Evolutionary conservation across 345 rosid genomes (phyloP).

Genomic region (Moricandia moricandioides): DNA sequence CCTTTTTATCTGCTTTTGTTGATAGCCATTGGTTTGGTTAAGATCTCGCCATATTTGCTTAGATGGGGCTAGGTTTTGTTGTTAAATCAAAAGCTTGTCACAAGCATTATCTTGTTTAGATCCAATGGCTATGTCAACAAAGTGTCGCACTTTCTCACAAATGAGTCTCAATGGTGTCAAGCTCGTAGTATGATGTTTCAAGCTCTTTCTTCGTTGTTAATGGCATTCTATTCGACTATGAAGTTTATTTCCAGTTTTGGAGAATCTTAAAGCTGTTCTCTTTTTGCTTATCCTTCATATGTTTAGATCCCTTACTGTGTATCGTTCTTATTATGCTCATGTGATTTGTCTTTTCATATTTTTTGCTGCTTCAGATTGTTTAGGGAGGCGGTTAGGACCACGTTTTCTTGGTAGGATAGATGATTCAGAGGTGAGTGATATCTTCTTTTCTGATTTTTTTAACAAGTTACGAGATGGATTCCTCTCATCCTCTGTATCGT

Average conservation of each 20-base stretch:
- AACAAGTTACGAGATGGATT: neutral
- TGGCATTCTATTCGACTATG: too few relatives aligned
- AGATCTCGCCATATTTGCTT: neutral
- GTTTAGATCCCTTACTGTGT: neutral
- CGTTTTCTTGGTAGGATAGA: slow-evolving; percentile 80
- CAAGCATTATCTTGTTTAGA: neutral
- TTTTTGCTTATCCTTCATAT: neutral
- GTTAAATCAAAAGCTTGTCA: neutral
- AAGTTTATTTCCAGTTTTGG: too few relatives aligned
- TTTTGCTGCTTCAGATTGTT: slow-evolving; percentile 59
- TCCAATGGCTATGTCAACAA: neutral
- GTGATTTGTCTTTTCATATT: slow-evolving; percentile 9
- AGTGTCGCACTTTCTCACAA: neutral
- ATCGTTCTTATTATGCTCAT: neutral
- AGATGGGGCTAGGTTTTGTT: neutral
- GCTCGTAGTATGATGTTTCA: neutral
- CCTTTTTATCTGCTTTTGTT: neutral
- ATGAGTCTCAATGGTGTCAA: neutral
- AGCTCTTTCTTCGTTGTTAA: neutral
- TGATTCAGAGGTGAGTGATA: slow-evolving; percentile 76
- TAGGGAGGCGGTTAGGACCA: slow-evolving; percentile 98
- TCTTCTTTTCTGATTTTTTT: slow-evolving; percentile 5
- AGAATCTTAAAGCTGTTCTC: neutral
- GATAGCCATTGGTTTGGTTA: neutral
- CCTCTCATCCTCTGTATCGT: slow-evolving; percentile 24